phyloP scores from a whole-genome alignment of 169 alveolate species.

The Plasmodium adleri region DNA sequence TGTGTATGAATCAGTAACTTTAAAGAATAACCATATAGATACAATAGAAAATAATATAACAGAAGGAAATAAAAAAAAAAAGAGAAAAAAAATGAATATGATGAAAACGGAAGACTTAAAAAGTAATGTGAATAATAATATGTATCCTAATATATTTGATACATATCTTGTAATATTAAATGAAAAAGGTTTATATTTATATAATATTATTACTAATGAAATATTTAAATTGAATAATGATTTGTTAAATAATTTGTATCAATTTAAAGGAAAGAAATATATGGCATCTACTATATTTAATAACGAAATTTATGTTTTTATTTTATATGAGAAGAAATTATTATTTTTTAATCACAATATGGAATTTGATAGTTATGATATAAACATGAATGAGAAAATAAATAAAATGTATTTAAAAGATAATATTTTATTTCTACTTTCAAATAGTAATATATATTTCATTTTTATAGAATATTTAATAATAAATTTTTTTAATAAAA shows the following conservation, averaged over 20 bases:
- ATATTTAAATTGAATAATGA: conserved; percentile 19
- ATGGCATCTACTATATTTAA: conserved; percentile 12
- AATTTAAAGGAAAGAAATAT: conserved; percentile 43
- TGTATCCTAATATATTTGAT: conserved; percentile 8
- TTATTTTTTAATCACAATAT: conserved; percentile 39
- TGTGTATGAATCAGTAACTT: neutral
- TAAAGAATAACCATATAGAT: neutral
- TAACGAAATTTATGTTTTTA: conserved; percentile 34
- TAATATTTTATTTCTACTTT: conserved; percentile 18
- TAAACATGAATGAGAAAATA: conserved; percentile 36
- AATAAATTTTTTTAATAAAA: neutral
- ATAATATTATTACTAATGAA: conserved; percentile 24
- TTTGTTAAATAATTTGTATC: conserved; percentile 19
- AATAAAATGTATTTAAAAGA: conserved; percentile 33
- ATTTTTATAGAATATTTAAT: neutral
- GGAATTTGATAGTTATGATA: neutral
- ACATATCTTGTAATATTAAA: conserved; percentile 36
- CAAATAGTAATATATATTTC: conserved; percentile 52
- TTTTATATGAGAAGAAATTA: conserved; percentile 26
- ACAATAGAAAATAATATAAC: neutral
- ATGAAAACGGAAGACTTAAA: neutral
- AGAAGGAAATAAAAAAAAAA: neutral
- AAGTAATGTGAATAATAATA: neutral
- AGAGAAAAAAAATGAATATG: neutral
- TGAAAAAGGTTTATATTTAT: conserved; percentile 30